Percentiles rank a stretch among this genome's conserved stretches.
These are phyloP conservation scores for Tanacetum coccineum DNA, from an alignment of 129 eudicot species.

Conservation along the genomic window DNA sequence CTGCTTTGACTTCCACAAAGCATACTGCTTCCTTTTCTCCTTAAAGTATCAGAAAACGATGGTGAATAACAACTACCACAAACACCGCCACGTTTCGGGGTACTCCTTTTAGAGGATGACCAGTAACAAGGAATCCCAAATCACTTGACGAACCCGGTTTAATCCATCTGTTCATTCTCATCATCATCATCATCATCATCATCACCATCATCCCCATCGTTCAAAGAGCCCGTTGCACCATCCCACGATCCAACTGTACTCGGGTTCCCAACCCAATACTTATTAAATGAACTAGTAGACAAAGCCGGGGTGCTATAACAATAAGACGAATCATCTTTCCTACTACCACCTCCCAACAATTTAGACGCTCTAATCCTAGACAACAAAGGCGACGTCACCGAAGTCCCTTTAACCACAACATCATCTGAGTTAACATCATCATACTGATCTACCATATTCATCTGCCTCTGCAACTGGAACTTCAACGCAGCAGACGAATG, in stretches of 20 bases:
- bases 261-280: slow-evolving; percentile 55
- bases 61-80: slow-evolving; percentile 79
- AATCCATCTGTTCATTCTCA: slow-evolving; percentile 62
- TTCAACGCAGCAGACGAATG: slow-evolving; percentile 42
- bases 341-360: slow-evolving; percentile 41
- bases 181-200: slow-evolving; percentile 75
- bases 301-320: slow-evolving; percentile 84
- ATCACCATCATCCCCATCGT: slow-evolving; percentile 62
- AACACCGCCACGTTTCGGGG: slow-evolving; percentile 63
- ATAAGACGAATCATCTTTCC: slow-evolving; percentile 74
- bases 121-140: slow-evolving; percentile 98
- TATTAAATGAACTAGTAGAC: slow-evolving; percentile 69
- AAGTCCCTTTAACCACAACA: slow-evolving; percentile 29
- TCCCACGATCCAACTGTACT: slow-evolving; percentile 93
- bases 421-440: slow-evolving; percentile 71
- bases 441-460: slow-evolving; percentile 56
- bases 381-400: slow-evolving; percentile 65
- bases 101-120: slow-evolving; percentile 68
- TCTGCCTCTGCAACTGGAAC: slow-evolving; percentile 35
- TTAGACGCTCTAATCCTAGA: slow-evolving; percentile 58
- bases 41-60: slow-evolving; percentile 76
- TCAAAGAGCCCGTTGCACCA: slow-evolving; percentile 59
- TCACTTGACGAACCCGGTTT: slow-evolving; percentile 71
- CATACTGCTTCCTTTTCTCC: slow-evolving; percentile 78
- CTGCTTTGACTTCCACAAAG: slow-evolving; percentile 64